Percentiles rank a stretch among this genome's conserved stretches.
Evolutionary conservation across 2,329 filamentous ascomycete species (phyloP).

Genomic region (Aspergillus felis): DNA sequence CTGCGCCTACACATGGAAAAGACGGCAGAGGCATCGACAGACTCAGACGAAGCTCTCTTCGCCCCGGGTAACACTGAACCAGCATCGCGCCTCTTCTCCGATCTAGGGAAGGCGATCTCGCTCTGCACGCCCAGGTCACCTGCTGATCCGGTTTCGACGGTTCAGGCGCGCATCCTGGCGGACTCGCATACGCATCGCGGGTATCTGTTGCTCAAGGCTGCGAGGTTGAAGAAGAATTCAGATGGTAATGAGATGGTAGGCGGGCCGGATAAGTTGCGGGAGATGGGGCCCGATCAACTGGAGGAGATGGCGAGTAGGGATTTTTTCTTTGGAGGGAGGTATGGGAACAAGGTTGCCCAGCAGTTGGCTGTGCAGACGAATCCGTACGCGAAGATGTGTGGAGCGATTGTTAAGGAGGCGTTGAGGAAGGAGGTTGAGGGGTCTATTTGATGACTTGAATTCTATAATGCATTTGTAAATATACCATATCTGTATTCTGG

Average conservation of each 20-base stretch:
- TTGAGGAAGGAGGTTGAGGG: constrained; percentile 51
- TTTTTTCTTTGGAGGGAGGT: constrained; percentile 52
- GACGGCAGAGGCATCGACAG: neutral
- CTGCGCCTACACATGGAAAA: constrained; percentile 34
- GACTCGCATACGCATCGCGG: constrained; percentile 55
- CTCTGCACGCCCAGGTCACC: constrained; percentile 40
- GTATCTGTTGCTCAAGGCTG: constrained; percentile 40
- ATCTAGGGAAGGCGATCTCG: constrained; percentile 44
- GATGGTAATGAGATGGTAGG: neutral
- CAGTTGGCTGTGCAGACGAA: constrained; percentile 59
- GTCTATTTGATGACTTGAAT: neutral
- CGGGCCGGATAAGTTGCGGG: constrained; percentile 29
- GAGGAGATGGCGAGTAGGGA: constrained; percentile 55
- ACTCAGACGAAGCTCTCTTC: constrained; percentile 22
- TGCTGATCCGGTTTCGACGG: constrained; percentile 40
- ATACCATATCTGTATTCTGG: neutral
- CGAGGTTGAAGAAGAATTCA: constrained; percentile 21
- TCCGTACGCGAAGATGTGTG: constrained; percentile 61
- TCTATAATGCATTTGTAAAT: neutral
- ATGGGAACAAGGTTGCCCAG: constrained; percentile 54
- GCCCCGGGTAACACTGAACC: constrained; percentile 12
- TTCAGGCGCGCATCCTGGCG: constrained; percentile 49
- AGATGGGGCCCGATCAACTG: constrained; percentile 36
- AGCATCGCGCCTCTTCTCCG: constrained; percentile 29
- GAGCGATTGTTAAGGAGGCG: constrained; percentile 58